Evolutionary conservation across 306 rosid species (phyloP).

Genomic region (Castanea crenata): DNA sequence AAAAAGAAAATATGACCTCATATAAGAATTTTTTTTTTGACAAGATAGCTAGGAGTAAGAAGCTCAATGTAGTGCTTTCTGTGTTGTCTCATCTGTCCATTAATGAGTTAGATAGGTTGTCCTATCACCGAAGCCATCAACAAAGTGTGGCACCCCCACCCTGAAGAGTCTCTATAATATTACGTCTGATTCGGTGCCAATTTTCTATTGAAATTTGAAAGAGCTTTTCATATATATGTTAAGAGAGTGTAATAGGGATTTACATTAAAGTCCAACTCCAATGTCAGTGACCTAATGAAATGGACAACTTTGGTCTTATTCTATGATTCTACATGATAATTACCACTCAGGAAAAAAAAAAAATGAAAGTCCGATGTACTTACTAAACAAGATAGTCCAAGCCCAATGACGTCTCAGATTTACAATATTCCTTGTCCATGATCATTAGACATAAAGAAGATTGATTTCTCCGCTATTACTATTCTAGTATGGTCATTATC

Average conservation of each 20-base stretch:
- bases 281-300: conserved; percentile 1
- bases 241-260: too few species aligned
- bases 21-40: too few species aligned
- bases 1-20: too few species aligned
- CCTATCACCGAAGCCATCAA: background rate
- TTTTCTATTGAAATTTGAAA: background rate
- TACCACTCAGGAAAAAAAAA: background rate
- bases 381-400: background rate
- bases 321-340: conserved; percentile 1
- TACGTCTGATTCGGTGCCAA: background rate
- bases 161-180: background rate
- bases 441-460: too few species aligned
- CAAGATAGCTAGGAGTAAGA: too few species aligned
- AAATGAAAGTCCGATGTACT: background rate
- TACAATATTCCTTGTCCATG: background rate
- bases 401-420: background rate
- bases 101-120: conserved; percentile 12
- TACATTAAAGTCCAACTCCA: too few species aligned
- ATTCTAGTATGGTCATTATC: too few species aligned
- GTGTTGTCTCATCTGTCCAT: background rate
- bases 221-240: too few species aligned
- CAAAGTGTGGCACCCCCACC: background rate
- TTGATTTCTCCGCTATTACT: too few species aligned
- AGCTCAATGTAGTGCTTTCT: background rate
- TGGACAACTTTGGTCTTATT: background rate